Evolutionary conservation across 306 rosid species (phyloP), one percentile per base, ranked within the genome.

Genomic region (Ziziphus jujuba): DNA sequence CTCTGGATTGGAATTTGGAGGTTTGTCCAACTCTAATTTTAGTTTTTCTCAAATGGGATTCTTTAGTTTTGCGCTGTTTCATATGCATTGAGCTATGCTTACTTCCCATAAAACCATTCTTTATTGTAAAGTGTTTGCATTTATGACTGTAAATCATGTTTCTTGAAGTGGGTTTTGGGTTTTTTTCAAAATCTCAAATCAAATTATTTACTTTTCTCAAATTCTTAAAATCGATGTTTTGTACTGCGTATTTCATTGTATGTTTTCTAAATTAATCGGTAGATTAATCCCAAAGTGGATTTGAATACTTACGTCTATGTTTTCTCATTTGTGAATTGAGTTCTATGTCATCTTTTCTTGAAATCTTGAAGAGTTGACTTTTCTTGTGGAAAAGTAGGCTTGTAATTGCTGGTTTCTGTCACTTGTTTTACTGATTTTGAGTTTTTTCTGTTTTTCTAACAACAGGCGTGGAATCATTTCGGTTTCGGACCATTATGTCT

Each of bases 1-100:
- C 98, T 66, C 47, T 89, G 73, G 95, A 89, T 80, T 84, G 91
- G 96, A 89, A 89, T 85, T 76, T 47, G 72, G 87, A 89, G 98
- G 98, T 91, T 80, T 61, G 80, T 54, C 65, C 56, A 9, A 15
- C 2, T 28, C 65, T 63, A 9, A 15, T 1, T 28, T 35, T 43
- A 10, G 48, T 68, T 61, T 22, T 67, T 71, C 70, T 58, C n/a
- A 55, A 67, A 51, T 65, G 74, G 71, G 50, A 4, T 66, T 76
- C 19, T 61, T 67, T 40, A 20, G 47, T 66, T 61, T 58, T 58
- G 36, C 5, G 70, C 43, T 5, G 13, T 57, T 67, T 63, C n/a
- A n/a, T 56, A 70, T 80, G 67, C 77, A 53, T 65, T 68, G 61
- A 63, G 45, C 62, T 54, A 63, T 31, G 49, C n/a, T 74, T 59